phyloP scores from a whole-genome alignment of 306 rosid genomes.

The Crataegus laevigata region DNA sequence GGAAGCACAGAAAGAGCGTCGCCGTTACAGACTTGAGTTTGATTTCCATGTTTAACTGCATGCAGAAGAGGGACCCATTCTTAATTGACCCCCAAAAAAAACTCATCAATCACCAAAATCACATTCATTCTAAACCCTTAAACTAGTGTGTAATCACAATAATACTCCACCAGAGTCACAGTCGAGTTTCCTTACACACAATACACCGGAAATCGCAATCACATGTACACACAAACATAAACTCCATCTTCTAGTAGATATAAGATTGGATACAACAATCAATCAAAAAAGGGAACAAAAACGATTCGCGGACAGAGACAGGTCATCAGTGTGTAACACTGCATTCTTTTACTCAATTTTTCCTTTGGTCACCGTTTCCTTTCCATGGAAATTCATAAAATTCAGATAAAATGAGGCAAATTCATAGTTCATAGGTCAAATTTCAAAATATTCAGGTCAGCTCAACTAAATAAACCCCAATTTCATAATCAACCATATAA shows the following conservation, averaged over 20 bases:
- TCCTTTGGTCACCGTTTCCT: not conserved
- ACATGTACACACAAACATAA: not conserved
- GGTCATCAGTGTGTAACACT: not conserved
- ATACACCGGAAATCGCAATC: not conserved
- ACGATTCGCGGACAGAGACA: not conserved
- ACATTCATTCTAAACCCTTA: not conserved
- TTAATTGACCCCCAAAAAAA: not conserved
- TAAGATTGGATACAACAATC: not conserved
- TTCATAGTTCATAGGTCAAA: not conserved
- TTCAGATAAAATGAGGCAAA: not conserved
- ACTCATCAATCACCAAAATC: not conserved
- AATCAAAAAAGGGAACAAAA: not conserved
- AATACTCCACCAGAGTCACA: not conserved
- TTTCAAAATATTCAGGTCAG: not conserved
- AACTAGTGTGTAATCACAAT: not conserved
- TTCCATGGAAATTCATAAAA: not conserved
- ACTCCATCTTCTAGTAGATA: not conserved
- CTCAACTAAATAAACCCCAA: not conserved
- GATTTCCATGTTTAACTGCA: conserved; percentile 35
- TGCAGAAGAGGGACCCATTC: not conserved
- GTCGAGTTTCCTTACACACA: not conserved
- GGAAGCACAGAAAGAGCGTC: conserved; percentile 29
- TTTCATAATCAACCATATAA: not conserved
- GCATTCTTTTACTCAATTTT: not conserved
- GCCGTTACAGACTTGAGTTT: conserved; percentile 9